Evolutionary conservation across 2,329 filamentous ascomycete genomes (phyloP).

Genomic region (Aspergillus sergii): DNA sequence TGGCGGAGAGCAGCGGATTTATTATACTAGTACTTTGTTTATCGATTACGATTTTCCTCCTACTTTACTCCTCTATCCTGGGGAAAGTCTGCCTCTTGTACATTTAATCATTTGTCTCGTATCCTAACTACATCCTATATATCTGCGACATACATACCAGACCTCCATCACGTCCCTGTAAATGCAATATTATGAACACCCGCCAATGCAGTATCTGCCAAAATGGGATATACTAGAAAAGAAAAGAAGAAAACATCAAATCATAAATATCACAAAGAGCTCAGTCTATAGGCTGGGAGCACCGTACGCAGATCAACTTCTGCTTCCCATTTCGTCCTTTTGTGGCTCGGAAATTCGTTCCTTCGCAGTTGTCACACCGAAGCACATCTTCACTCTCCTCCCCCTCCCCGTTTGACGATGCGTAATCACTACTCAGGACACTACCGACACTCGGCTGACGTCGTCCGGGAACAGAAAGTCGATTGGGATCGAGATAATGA

Average conservation of each 20-base stretch:
- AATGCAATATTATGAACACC: background rate
- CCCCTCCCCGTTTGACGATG: conserved; percentile 42
- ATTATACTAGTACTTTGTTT: background rate
- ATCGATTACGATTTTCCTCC: background rate
- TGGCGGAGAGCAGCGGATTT: background rate
- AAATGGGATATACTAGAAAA: background rate
- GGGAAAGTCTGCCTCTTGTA: background rate
- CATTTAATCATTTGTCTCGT: background rate
- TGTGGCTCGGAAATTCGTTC: conserved; percentile 64
- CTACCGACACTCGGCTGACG: conserved; percentile 54
- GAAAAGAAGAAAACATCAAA: background rate
- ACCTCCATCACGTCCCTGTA: background rate
- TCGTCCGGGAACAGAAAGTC: conserved; percentile 21
- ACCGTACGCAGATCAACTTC: conserved; percentile 64
- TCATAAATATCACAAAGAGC: background rate
- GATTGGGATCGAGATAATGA: conserved; percentile 24
- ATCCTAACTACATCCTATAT: background rate
- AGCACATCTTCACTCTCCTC: conserved; percentile 52
- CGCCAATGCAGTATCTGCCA: conserved; percentile 1
- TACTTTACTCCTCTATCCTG: background rate
- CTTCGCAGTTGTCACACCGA: conserved; percentile 62
- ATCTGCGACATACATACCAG: background rate
- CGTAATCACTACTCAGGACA: conserved; percentile 60
- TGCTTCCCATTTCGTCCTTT: conserved; percentile 56
- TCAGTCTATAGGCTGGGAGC: conserved; percentile 35